Evolutionary conservation across 805 yeast species (phyloP).

Genomic region (Yarrowia deformans): DNA sequence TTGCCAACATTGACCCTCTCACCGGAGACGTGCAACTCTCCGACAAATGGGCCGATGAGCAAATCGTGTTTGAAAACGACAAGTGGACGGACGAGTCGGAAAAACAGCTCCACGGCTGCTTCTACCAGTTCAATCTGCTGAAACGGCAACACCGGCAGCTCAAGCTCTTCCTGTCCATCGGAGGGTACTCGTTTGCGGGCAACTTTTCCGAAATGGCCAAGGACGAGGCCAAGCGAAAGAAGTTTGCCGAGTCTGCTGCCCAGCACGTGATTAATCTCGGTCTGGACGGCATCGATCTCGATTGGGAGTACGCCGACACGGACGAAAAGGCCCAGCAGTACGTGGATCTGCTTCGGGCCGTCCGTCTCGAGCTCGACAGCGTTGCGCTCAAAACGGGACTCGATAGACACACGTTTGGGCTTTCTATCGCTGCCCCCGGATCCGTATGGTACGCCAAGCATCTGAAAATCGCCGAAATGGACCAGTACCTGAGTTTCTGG

Average conservation of each 20-base stretch:
- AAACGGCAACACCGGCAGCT: slow-evolving; percentile 56
- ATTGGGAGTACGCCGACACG: slow-evolving; percentile 87
- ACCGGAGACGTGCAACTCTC: slow-evolving; percentile 63
- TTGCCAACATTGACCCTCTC: slow-evolving; percentile 62
- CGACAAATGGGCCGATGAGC: slow-evolving; percentile 71
- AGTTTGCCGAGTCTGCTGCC: slow-evolving; percentile 61
- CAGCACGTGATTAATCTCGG: slow-evolving; percentile 60
- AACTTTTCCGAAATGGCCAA: slow-evolving; percentile 58
- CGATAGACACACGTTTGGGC: slow-evolving; percentile 51
- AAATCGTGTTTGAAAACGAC: slow-evolving; percentile 24
- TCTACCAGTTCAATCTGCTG: slow-evolving; percentile 59
- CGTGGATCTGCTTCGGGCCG: slow-evolving; percentile 53
- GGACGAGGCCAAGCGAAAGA: slow-evolving; percentile 52
- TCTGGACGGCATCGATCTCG: slow-evolving; percentile 91
- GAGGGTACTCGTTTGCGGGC: slow-evolving; percentile 73
- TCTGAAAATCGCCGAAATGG: slow-evolving; percentile 62
- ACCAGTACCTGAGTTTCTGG: slow-evolving; percentile 68
- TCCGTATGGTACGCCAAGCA: slow-evolving; percentile 56
- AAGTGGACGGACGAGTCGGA: slow-evolving; percentile 29
- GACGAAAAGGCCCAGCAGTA: slow-evolving; percentile 57
- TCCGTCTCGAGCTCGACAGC: slow-evolving; percentile 54
- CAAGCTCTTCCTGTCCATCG: slow-evolving; percentile 75
- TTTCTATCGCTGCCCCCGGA: slow-evolving; percentile 83
- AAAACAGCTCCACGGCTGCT: slow-evolving; percentile 53
- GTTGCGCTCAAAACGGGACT: slow-evolving; percentile 50